phyloP scores from a whole-genome alignment of 306 rosid species.

The Sphenostylis stenocarpa region DNA sequence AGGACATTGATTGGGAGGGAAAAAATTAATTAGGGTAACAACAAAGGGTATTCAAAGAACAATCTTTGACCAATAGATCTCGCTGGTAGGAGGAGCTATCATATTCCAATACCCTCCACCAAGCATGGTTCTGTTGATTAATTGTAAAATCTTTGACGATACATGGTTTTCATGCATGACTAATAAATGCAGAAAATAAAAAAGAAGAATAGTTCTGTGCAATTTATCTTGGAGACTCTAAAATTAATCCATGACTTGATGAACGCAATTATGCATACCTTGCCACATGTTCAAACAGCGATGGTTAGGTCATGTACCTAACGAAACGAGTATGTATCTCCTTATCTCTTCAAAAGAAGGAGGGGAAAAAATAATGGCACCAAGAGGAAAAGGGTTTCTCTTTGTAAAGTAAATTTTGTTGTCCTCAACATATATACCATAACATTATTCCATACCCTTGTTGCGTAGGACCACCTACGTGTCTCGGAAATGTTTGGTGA shows the following conservation, averaged over 20 bases:
- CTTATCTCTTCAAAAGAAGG: neutral
- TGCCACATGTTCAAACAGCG: conserved; percentile 45
- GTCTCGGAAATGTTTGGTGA: conserved; percentile 28
- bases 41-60: conserved; percentile 45
- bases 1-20: conserved; percentile 43
- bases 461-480: conserved; percentile 34
- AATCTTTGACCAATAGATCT: conserved; percentile 80
- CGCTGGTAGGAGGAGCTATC: conserved; percentile 53
- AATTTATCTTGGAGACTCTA: conserved; percentile 3
- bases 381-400: neutral
- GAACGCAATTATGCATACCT: conserved; percentile 34
- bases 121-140: conserved; percentile 35
- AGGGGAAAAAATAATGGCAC: neutral
- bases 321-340: conserved; percentile 25
- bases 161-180: conserved; percentile 51
- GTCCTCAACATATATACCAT: neutral
- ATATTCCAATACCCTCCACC: conserved; percentile 45
- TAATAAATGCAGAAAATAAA: conserved; percentile 4
- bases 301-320: conserved; percentile 43
- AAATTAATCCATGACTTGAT: conserved; percentile 21
- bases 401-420: conserved; percentile 10
- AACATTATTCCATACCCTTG: neutral
- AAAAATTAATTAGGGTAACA: conserved; percentile 28
- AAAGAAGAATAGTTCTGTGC: neutral
- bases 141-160: conserved; percentile 36